Percentiles rank a stretch among this genome's conserved stretches.
These are phyloP conservation scores for Aphanomyces cochlioides DNA, from an alignment of 352 stramenopile genomes.

Conservation along the genomic window DNA sequence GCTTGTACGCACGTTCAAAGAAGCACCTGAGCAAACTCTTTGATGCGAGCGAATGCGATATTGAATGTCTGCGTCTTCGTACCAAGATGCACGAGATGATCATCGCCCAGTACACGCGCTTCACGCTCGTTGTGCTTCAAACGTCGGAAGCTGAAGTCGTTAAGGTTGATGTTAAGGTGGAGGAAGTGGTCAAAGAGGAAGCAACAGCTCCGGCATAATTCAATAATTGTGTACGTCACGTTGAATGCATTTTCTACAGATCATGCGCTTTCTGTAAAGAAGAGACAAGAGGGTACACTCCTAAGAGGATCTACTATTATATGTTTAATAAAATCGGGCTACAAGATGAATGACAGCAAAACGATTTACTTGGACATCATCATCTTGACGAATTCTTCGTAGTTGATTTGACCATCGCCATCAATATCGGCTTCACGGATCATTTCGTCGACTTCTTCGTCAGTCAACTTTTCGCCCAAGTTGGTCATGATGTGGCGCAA, in stretches of 20 bases:
- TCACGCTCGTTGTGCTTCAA: constrained; percentile 87
- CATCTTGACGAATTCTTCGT: constrained; percentile 99
- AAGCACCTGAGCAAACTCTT: constrained; percentile 86
- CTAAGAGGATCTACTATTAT: constrained; percentile 2
- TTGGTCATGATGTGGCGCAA: constrained; percentile 99
- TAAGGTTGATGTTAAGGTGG: constrained; percentile 25
- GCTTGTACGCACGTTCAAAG: constrained; percentile 78
- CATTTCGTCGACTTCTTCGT: constrained; percentile 99
- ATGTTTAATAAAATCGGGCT: constrained; percentile 28
- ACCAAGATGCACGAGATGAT: constrained; percentile 92
- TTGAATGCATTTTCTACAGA: neutral
- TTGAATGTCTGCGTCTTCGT: constrained; percentile 87
- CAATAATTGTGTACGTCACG: neutral
- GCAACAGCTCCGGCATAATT: constrained; percentile 14
- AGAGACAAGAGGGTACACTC: too few relatives aligned
- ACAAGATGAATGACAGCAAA: neutral
- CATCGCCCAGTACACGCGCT: constrained; percentile 83
- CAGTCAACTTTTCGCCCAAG: constrained; percentile 97
- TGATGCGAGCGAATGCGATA: constrained; percentile 79
- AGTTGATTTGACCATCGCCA: constrained; percentile 99
- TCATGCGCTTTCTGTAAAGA: too few relatives aligned
- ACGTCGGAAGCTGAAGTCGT: constrained; percentile 24
- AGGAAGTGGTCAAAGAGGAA: constrained; percentile 25
- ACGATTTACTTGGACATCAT: constrained; percentile 96
- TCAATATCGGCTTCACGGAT: constrained; percentile 98